Conservation (phyloP, 2,329 filamentous ascomycete genomes). For the Exutisphaerella laricina region DNA sequence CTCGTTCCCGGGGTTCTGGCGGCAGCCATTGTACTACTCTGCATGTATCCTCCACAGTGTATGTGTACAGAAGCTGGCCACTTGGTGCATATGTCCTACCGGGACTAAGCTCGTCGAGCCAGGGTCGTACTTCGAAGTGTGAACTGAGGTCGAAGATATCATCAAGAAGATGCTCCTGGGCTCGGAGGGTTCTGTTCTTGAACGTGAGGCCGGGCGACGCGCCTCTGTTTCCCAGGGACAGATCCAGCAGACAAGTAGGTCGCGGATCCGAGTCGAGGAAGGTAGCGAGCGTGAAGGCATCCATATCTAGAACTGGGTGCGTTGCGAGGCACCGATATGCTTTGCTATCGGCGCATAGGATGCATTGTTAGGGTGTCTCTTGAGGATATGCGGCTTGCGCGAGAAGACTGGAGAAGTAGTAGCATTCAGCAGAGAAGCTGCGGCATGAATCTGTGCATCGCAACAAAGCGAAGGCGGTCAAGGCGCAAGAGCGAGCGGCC, state of each 20-base stretch:
- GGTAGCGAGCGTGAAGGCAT: conserved; percentile 2
- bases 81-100: not conserved
- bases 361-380: too few relatives aligned
- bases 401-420: too few relatives aligned
- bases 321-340: too few relatives aligned
- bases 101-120: not conserved
- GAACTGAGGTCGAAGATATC: conserved; percentile 9
- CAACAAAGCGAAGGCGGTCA: too few relatives aligned
- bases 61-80: conserved; percentile 6
- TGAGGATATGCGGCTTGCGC: too few relatives aligned
- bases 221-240: not conserved
- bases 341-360: too few relatives aligned
- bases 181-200: conserved; percentile 7
- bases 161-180: conserved; percentile 5
- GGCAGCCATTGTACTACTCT: conserved; percentile 15
- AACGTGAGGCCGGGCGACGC: conserved; percentile 1
- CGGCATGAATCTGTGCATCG: too few relatives aligned
- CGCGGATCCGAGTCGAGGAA: conserved; percentile 17
- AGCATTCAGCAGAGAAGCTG: too few relatives aligned
- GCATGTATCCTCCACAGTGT: conserved; percentile 16
- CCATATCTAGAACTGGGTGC: too few relatives aligned
- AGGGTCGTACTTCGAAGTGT: not conserved
- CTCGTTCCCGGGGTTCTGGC: not conserved
- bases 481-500: too few relatives aligned
- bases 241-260: conserved; percentile 15